These are phyloP conservation scores for Citrus maxima DNA, from an alignment of 345 rosid species.

Conservation along the genomic window DNA sequence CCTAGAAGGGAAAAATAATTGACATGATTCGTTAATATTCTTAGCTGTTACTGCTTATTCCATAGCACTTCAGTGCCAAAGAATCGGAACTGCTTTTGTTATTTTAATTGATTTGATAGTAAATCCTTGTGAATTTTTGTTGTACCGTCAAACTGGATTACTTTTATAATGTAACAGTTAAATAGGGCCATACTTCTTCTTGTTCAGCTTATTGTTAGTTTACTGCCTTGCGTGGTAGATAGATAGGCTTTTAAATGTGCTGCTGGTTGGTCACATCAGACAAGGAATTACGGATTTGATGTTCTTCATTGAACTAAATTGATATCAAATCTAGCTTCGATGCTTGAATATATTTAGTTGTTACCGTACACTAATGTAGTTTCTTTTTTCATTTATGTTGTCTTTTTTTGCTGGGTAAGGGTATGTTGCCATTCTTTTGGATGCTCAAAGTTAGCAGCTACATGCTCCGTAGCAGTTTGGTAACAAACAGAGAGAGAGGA, in stretches of 20 bases:
- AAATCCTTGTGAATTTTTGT: background rate
- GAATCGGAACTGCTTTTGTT: background rate
- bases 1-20: constrained; percentile 17
- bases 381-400: background rate
- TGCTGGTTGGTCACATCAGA: background rate
- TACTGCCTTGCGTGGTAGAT: background rate
- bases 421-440: no score
- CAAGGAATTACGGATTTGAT: background rate
- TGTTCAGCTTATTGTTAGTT: background rate
- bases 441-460: no score
- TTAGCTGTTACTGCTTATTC: background rate
- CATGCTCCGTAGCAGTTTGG: no score
- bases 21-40: background rate
- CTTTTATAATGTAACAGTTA: background rate
- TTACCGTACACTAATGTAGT: background rate
- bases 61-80: background rate
- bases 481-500: no score
- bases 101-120: background rate
- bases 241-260: background rate
- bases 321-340: background rate
- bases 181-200: background rate
- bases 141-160: background rate
- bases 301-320: background rate
- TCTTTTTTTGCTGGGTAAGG: background rate
- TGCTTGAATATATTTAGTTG: background rate